These are phyloP conservation scores for Pleomassaria siparia DNA, from an alignment of 2,329 filamentous ascomycete genomes.

Conservation along the genomic window DNA sequence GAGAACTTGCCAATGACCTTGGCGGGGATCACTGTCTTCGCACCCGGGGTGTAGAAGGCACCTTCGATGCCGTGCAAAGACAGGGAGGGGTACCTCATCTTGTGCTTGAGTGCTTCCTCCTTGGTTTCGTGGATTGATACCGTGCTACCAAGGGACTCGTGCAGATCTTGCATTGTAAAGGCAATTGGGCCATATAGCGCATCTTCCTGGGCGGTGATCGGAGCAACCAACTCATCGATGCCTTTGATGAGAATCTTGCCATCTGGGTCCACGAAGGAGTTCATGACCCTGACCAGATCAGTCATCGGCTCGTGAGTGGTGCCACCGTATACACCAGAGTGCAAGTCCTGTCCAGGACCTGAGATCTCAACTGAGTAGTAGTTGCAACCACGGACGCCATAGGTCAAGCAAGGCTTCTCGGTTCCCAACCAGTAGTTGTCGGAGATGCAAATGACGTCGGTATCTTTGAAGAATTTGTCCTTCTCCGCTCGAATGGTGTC, in stretches of 20 bases:
- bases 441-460: constrained; percentile 95
- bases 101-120: constrained; percentile 89
- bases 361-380: constrained; percentile 94
- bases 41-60: constrained; percentile 87
- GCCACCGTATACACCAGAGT: constrained; percentile 96
- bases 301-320: constrained; percentile 99
- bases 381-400: constrained; percentile 94
- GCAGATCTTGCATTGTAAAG: constrained; percentile 94
- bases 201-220: constrained; percentile 83
- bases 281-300: constrained; percentile 81
- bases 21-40: constrained; percentile 97
- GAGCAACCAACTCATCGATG: constrained; percentile 88
- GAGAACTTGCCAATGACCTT: constrained; percentile 99
- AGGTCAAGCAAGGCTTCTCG: constrained; percentile 96
- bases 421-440: constrained; percentile 99
- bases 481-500: constrained; percentile 91
- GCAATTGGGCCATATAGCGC: constrained; percentile 84
- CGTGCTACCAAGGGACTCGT: constrained; percentile 86
- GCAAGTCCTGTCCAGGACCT: constrained; percentile 88
- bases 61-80: constrained; percentile 95
- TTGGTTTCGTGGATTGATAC: constrained; percentile 88
- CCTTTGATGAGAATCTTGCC: constrained; percentile 96
- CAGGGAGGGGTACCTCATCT: constrained; percentile 92
- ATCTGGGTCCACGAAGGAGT: constrained; percentile 80
- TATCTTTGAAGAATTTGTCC: constrained; percentile 91